Evolutionary conservation across 371 early-diverging fungal species (phyloP), one percentile per base, ranked within the genome.

Genomic region (Actinomucor elegans): DNA sequence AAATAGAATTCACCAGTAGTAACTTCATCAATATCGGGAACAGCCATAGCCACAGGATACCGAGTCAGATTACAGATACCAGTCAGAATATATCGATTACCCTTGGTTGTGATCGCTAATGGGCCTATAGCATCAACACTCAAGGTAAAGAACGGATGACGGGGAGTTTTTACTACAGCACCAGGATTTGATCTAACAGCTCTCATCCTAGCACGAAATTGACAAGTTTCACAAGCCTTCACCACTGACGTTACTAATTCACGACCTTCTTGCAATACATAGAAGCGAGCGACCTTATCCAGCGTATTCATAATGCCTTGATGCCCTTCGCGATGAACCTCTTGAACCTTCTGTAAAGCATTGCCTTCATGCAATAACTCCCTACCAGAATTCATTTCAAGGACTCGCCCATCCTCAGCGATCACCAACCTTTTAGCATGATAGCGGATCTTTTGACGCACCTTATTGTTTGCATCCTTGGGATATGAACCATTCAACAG

Each of bases 81-180:
- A 11, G 60, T 60, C 0, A 70, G 26, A 1, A 66, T 52, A 32
- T 70, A 66, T 15, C 14, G 28, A 33, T 66, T 62, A 9, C 61
- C 62, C 9, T 27, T 3, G 23, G 56, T n/a, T n/a, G n/a, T n/a
- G 11, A 21, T 11, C 0, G 21, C 27, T 0, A 69, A 14, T 4
- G 69, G 64, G 5, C 65, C 69, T 21, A 69, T 56, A 5, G 57
- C 57, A 48, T 61, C 59, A 17, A 36, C 42, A 2, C 51, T 52
- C 0, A 64, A 51, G 57, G 61, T 48, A 18, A 47, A 54, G 11
- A 59, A 61, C 1, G 57, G 60, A 5, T 2, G 12, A 0, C 26
- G 5, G 4, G 63, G 54, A 11, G 48, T 46, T 2, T 27, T n/a
- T 3, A 48, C n/a, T 10, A 21, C 7, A 6, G 7, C 17, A 27